Percentiles rank a stretch among this genome's conserved stretches.
Evolutionary conservation across 208 protist species (phyloP).

Genomic region (Trypanosoma scelopori): DNA sequence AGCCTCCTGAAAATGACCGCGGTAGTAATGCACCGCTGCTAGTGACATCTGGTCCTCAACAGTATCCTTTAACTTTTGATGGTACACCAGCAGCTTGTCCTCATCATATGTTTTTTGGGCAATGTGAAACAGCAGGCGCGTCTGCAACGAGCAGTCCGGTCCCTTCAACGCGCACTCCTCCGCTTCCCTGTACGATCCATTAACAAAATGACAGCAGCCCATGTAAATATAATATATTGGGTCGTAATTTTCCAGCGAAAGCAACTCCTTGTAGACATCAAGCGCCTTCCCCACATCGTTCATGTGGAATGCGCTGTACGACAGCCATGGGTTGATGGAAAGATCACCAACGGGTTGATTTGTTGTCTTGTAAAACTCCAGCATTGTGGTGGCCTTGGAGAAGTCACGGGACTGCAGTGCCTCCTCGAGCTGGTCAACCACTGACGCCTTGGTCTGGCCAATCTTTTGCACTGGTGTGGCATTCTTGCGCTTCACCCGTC

Average conservation of each 20-base stretch:
- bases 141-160: constrained; percentile 82
- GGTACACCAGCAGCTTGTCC: constrained; percentile 92
- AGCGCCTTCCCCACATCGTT: constrained; percentile 93
- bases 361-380: constrained; percentile 89
- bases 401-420: constrained; percentile 86
- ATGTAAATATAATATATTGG: constrained; percentile 80
- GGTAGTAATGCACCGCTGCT: constrained; percentile 94
- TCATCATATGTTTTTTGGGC: constrained; percentile 94
- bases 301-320: constrained; percentile 94
- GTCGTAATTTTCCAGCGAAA: constrained; percentile 57
- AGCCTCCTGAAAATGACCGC: constrained; percentile 95
- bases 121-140: constrained; percentile 94
- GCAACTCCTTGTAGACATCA: constrained; percentile 88
- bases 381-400: constrained; percentile 84
- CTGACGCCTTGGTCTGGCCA: constrained; percentile 39
- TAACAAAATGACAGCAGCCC: constrained; percentile 83
- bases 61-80: constrained; percentile 87
- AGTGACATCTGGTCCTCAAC: constrained; percentile 94
- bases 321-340: constrained; percentile 91
- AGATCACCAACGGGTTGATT: constrained; percentile 74
- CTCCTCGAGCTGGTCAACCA: constrained; percentile 87
- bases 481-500: constrained; percentile 70
- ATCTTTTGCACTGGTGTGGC: constrained; percentile 33
- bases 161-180: constrained; percentile 87
- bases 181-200: constrained; percentile 88